These are phyloP conservation scores for Cladosporium sp. DNA, from an alignment of 2,329 filamentous ascomycete species.

Conservation along the genomic window DNA sequence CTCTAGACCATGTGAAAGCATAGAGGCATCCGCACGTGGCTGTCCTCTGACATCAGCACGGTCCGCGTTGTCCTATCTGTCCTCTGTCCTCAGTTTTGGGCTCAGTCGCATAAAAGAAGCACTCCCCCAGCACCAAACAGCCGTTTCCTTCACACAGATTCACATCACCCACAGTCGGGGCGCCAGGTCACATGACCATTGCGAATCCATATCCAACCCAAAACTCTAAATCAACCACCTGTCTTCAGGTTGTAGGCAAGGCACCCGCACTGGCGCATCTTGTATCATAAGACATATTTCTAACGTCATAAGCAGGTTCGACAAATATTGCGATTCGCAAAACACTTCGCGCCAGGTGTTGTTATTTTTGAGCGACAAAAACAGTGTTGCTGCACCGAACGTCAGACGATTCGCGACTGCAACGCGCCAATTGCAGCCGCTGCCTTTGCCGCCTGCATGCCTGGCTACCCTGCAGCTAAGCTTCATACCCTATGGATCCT, in stretches of 20 bases:
- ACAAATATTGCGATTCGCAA: neutral
- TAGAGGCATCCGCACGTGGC: neutral
- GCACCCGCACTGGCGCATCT: neutral
- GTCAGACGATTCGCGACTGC: neutral
- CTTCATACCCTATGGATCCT: neutral
- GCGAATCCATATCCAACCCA: neutral
- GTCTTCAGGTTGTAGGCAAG: neutral
- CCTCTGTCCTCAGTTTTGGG: neutral
- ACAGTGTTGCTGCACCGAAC: neutral
- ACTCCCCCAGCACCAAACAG: neutral
- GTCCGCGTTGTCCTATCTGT: neutral
- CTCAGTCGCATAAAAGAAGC: neutral
- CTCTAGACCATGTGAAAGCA: neutral
- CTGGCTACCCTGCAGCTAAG: neutral
- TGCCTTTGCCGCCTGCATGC: conserved; percentile 1
- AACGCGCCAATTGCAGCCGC: neutral
- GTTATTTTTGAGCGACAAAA: neutral
- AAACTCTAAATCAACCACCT: neutral
- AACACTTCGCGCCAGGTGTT: neutral
- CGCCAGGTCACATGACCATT: neutral
- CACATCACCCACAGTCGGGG: neutral
- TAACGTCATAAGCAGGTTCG: neutral
- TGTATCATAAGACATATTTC: neutral
- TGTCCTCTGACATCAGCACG: neutral
- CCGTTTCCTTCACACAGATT: neutral